Evolutionary conservation across 805 yeast species (phyloP).

Genomic region (Candida easanensis): DNA sequence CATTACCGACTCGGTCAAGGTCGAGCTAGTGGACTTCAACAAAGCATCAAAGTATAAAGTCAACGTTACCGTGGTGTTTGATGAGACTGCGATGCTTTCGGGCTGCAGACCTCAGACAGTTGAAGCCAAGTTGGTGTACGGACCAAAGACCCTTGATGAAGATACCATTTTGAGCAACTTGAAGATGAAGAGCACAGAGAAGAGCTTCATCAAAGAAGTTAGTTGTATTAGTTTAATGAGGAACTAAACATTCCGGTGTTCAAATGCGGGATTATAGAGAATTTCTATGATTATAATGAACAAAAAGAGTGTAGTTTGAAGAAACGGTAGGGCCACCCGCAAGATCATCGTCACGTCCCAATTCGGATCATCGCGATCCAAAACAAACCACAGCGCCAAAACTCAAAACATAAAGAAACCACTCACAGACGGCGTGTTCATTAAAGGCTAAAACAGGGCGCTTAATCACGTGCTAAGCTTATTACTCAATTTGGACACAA

Average conservation of each 20-base stretch:
- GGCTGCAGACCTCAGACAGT: constrained; percentile 1
- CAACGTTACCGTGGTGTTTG: constrained; percentile 8
- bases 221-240: background rate
- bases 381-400: background rate
- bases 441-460: background rate
- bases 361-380: background rate
- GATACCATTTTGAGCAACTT: constrained; percentile 13
- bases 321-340: background rate
- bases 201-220: constrained; percentile 7
- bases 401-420: background rate
- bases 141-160: constrained; percentile 8
- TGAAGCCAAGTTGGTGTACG: constrained; percentile 16
- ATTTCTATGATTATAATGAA: too few relatives aligned
- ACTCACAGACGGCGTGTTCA: background rate
- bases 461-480: background rate
- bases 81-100: constrained; percentile 12
- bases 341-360: background rate
- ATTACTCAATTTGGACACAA: background rate
- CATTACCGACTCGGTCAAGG: constrained; percentile 6
- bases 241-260: background rate
- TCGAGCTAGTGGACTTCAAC: constrained; percentile 20
- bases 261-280: too few relatives aligned
- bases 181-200: constrained; percentile 7
- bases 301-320: background rate
- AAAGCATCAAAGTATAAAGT: constrained; percentile 19